These are phyloP conservation scores for Leccinum imitatum DNA, from an alignment of 768 basidiomycete species.

Conservation along the genomic window DNA sequence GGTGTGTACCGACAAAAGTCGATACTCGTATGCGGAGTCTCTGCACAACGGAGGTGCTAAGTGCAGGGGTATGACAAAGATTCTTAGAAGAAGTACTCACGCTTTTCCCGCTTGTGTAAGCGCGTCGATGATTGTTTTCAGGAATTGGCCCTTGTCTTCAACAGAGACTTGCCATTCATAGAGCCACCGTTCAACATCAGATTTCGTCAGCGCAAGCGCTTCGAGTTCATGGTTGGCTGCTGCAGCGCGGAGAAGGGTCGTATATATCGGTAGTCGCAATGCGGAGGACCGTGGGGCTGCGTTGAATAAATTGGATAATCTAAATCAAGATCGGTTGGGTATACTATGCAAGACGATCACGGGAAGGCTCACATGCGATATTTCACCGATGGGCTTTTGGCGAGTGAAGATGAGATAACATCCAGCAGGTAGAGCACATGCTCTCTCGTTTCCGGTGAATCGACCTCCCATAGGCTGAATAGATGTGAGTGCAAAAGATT, in stretches of 20 bases:
- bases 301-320: conserved; percentile 83
- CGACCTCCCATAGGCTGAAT: conserved; percentile 54
- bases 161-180: conserved; percentile 67
- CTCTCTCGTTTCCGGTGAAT: conserved; percentile 54
- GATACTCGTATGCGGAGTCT: conserved; percentile 61
- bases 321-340: conserved; percentile 30
- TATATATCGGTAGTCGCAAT: conserved; percentile 63
- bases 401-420: conserved; percentile 53
- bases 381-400: conserved; percentile 57
- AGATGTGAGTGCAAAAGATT: conserved; percentile 78
- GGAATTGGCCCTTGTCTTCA: conserved; percentile 63
- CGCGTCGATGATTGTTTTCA: conserved; percentile 61
- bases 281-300: conserved; percentile 64
- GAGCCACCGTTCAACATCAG: conserved; percentile 43
- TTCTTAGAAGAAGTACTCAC: conserved; percentile 44
- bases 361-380: conserved; percentile 62
- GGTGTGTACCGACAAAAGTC: conserved; percentile 58
- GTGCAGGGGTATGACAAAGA: not conserved
- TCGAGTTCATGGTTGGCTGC: conserved; percentile 60
- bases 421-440: conserved; percentile 50
- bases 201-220: conserved; percentile 55
- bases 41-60: conserved; percentile 36
- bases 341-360: not conserved
- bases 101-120: conserved; percentile 54
- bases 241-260: conserved; percentile 59